Evolutionary conservation across 805 yeast genomes (phyloP), one percentile per base, ranked within the genome.

Genomic region (Lipomyces lipofer): DNA sequence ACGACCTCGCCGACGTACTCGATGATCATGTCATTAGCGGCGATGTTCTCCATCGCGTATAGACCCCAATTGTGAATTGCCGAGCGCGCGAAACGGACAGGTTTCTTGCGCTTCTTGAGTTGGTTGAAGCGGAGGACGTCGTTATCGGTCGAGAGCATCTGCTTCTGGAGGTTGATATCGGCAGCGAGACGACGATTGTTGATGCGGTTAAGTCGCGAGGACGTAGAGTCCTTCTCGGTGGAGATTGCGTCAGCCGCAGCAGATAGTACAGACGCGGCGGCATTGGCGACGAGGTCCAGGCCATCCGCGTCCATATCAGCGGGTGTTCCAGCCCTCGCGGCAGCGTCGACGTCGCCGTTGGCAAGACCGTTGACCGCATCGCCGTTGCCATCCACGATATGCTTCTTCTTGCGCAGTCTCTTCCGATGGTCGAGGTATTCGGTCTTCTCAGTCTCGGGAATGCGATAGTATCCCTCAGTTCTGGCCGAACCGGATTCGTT

Each of bases 41-140:
- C 87, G 66, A 94, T 94, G 1, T 95, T 95, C 66, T 94, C 98
- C 65, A 88, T 73, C 0, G 99, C 99, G 71, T 90, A 94, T 36
- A 94, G 73, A 0, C 99, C 99, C 99, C 99, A 94, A 66, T 92
- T 89, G 69, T 94, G 99, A 66, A 94, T 94, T 0, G 97, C 95
- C 1, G 97, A 90, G 50, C 98, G 77, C 0, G 97, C 97, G 75
- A 91, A 91, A n/a, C 94, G 85, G 7, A 92, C 97, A 0, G 96
- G 96, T 66, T 92, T 92, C 69, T 86, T 88, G 59, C 97, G 79
- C 67, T 88, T 90, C 61, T 88, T 87, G 63, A 92, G 78, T 59
- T 92, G 95, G 68, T 91, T 92, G 71, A 89, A 78, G 42, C 88
- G 85, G 62, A 91, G 73, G 4, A 88, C 78, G 64, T 89, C 97